Conservation (phyloP, 1,139 yeast genomes). For the Ogataea hybrid region DNA sequence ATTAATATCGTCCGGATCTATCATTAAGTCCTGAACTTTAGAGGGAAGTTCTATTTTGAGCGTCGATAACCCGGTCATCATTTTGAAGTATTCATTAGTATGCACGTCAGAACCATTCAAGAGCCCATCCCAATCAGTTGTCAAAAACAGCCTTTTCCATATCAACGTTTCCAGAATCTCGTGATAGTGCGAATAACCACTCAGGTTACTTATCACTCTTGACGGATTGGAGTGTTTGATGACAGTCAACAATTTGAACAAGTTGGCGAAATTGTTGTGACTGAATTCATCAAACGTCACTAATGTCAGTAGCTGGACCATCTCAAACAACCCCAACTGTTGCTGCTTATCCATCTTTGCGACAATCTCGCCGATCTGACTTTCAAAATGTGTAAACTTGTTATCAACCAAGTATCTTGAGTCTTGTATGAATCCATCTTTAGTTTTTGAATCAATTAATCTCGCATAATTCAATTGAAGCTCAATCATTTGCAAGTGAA, state of each 20-base stretch:
- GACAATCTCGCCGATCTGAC: constrained; percentile 34
- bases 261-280: constrained; percentile 38
- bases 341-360: constrained; percentile 38
- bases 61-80: constrained; percentile 11
- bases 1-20: constrained; percentile 13
- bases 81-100: constrained; percentile 38
- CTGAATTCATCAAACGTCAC: constrained; percentile 37
- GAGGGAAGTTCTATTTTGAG: constrained; percentile 11
- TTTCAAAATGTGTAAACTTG: constrained; percentile 5
- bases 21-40: constrained; percentile 7
- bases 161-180: constrained; percentile 38
- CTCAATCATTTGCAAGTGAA: constrained; percentile 44
- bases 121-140: constrained; percentile 55
- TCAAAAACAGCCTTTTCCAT: constrained; percentile 65
- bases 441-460: constrained; percentile 22
- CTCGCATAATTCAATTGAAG: constrained; percentile 45
- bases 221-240: constrained; percentile 32
- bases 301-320: constrained; percentile 59
- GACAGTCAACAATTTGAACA: constrained; percentile 41
- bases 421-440: constrained; percentile 9
- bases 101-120: constrained; percentile 40
- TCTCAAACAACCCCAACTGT: constrained; percentile 43
- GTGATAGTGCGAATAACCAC: constrained; percentile 8
- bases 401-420: constrained; percentile 13
- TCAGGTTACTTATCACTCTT: constrained; percentile 4